These are phyloP conservation scores for Lyophyllum atratum DNA, from an alignment of 768 basidiomycete genomes.

Conservation along the genomic window DNA sequence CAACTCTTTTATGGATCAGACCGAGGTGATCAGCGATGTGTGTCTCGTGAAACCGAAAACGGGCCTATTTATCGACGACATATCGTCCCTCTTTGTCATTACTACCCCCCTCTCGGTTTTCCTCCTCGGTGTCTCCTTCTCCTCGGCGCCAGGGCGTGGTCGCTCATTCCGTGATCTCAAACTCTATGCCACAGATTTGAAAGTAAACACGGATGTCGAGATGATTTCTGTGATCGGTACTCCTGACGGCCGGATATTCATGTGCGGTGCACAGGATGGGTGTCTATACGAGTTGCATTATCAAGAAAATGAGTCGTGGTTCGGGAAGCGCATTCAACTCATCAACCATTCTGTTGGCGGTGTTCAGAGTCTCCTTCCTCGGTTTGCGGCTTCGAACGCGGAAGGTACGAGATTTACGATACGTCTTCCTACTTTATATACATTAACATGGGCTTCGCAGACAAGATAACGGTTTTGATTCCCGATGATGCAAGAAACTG, in stretches of 20 bases:
- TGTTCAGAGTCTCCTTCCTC: constrained; percentile 77
- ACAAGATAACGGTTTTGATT: constrained; percentile 68
- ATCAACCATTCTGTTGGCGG: constrained; percentile 86
- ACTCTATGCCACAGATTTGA: constrained; percentile 89
- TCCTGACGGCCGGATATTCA: constrained; percentile 84
- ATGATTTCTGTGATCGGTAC: constrained; percentile 87
- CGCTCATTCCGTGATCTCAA: constrained; percentile 70
- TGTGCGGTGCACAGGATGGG: constrained; percentile 84
- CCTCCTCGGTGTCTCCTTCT: constrained; percentile 78
- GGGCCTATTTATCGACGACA: constrained; percentile 91
- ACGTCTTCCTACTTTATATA: constrained; percentile 1
- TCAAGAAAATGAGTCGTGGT: constrained; percentile 90
- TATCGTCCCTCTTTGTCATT: constrained; percentile 84
- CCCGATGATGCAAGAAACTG: constrained; percentile 70
- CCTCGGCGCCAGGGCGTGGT: constrained; percentile 42
- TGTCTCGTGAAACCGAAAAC: constrained; percentile 84
- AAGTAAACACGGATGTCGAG: constrained; percentile 74
- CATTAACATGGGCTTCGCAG: constrained; percentile 39
- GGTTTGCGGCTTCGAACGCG: constrained; percentile 59
- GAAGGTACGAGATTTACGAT: constrained; percentile 55
- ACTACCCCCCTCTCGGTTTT: constrained; percentile 84
- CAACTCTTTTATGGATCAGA: constrained; percentile 88
- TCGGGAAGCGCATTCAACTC: constrained; percentile 81
- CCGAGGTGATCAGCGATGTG: constrained; percentile 87
- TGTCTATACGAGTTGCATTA: constrained; percentile 92